Base-by-base conservation (phyloP, 202 grass and related monocot genomes). In the Cymbopogon flexuosus region DNA sequence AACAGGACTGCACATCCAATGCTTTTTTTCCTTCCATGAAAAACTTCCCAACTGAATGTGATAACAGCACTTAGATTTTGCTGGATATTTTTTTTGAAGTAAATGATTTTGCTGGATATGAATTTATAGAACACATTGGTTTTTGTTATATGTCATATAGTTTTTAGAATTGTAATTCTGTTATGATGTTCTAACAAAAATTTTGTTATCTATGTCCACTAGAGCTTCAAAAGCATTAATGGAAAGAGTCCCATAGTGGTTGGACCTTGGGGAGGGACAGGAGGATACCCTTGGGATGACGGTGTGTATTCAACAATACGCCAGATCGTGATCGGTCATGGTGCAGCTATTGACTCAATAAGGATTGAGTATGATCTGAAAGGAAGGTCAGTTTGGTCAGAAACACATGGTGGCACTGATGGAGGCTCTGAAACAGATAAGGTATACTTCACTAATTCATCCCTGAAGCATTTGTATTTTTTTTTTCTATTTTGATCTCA, bases 181-280 rank as follows among this genome's bases (percentile, higher is more conserved):
- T 12, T 58, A 68, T 42, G 49, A 36, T 74, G n/a, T 9, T 62
- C 66, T 82, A 7, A 85, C 22, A 14, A 84, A 49, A 58, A 62
- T 0, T 0, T 42, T n/a, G 39, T 83, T 6, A 2, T 16, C 7
- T 62, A 29, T 89, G 61, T 73, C 18, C 51, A 5, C 80, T 31
- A 90, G 82, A 90, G 86, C 68, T 73, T 85, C 31, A 73, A 72
- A 69, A 64, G 65, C 56, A 56, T 60, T n/a, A 78, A 84, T 0
- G 81, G 73, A 12, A 94, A 87, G 78, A 89, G 74, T 63, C 84
- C 86, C 77, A 88, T 97, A 79, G 47, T 71, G 34, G 83, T 91
- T 68, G 93, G 90, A 6, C 93, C 93, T 67, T 97, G 93, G 88
- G 93, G 93, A 72, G 93, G 88, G 34, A 67, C 65, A 43, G 90